Conservation (phyloP, 2,329 filamentous ascomycete genomes). For the Chaetomium olivaceum region DNA sequence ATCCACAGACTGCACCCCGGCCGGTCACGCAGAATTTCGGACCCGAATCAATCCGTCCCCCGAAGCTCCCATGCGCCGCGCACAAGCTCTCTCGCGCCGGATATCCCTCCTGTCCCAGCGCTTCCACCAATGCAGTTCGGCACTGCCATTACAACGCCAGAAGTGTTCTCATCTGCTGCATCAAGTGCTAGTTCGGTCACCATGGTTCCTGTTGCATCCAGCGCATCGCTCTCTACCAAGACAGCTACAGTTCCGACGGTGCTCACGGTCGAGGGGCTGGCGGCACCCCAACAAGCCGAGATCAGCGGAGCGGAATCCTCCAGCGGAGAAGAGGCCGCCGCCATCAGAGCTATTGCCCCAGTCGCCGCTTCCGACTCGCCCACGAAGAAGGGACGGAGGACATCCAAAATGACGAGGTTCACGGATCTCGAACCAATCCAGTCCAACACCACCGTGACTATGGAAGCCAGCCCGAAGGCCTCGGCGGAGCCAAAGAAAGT, state of each 20-base stretch:
- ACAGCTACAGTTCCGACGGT: conserved; percentile 5
- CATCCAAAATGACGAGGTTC: conserved; percentile 35
- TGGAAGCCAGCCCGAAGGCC: conserved; percentile 12
- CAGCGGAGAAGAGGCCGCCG: conserved; percentile 12
- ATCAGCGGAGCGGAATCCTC: conserved; percentile 14
- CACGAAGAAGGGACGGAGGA: conserved; percentile 20
- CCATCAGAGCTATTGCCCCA: background rate
- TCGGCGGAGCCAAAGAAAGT: background rate
- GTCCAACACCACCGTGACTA: conserved; percentile 30
- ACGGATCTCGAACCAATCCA: conserved; percentile 38
- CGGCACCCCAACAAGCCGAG: conserved; percentile 2
- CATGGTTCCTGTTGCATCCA: conserved; percentile 28
- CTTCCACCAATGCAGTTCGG: conserved; percentile 31
- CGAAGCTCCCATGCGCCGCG: conserved; percentile 19
- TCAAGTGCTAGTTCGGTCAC: conserved; percentile 30
- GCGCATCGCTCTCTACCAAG: conserved; percentile 23
- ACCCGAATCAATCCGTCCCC: conserved; percentile 24
- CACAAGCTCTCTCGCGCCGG: conserved; percentile 21
- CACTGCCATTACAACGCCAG: conserved; percentile 22
- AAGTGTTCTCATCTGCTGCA: conserved; percentile 18
- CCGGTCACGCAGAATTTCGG: conserved; percentile 30
- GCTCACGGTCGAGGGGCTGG: conserved; percentile 11
- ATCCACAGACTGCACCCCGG: conserved; percentile 34
- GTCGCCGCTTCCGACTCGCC: conserved; percentile 6
- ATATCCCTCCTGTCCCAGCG: conserved; percentile 34